Conservation (phyloP, 345 rosid genomes). For the Citrus sinensis region DVS_A1.0 CM039167.1:3820001-3820500, state of each 20-base stretch:
- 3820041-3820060: background rate
- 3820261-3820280: constrained; percentile 91
- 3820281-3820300: constrained; percentile 72
- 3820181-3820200: constrained; percentile 93
- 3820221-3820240: constrained; percentile 95
- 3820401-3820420: constrained; percentile 81
- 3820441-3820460: constrained; percentile 55
- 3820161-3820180: constrained; percentile 67
- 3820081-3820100: background rate
- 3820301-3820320: constrained; percentile 49
- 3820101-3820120: background rate
- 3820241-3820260: constrained; percentile 88
- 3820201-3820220: constrained; percentile 97
- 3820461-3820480: constrained; percentile 79
- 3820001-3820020: background rate
- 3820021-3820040: background rate
- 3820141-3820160: constrained; percentile 24
- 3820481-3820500: constrained; percentile 80
- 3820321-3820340: constrained; percentile 22
- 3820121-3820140: constrained; percentile 12
- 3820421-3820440: constrained; percentile 65
- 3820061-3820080: background rate
- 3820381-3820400: constrained; percentile 86
- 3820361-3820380: constrained; percentile 76
- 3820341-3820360: constrained; percentile 36